Conservation (phyloP, 257 asterid species). For the Pogostemon cablin region DNA sequence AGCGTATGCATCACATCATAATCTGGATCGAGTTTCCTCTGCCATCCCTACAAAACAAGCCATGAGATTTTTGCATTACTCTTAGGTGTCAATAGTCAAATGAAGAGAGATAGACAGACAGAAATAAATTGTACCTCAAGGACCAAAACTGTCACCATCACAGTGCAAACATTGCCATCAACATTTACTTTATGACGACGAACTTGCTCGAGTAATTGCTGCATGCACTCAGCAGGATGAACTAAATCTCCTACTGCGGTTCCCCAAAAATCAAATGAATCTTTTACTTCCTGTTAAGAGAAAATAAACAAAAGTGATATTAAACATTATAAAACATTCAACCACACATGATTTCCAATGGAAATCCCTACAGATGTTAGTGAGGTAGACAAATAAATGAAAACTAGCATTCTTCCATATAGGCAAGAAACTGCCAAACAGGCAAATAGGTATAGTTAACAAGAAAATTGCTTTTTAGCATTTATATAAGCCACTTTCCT, state of each 20-base stretch:
- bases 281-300: slow-evolving; percentile 71
- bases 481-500: too few species aligned
- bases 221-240: slow-evolving; percentile 97
- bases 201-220: slow-evolving; percentile 82
- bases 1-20: slow-evolving; percentile 77
- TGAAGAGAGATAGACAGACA: not conserved
- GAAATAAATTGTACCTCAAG: slow-evolving; percentile 64
- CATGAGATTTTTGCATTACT: not conserved
- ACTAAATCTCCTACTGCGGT: slow-evolving; percentile 81
- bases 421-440: not conserved
- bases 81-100: slow-evolving; percentile 1
- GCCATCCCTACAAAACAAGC: slow-evolving; percentile 45
- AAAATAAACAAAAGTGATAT: slow-evolving; percentile 1
- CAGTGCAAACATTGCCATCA: slow-evolving; percentile 98
- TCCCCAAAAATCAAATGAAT: slow-evolving; percentile 91
- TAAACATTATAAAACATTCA: not conserved
- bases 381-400: not conserved
- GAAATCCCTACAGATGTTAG: not conserved
- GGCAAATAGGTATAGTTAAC: not conserved
- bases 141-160: slow-evolving; percentile 88
- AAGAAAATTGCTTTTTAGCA: not conserved
- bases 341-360: not conserved
- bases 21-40: slow-evolving; percentile 63
- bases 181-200: slow-evolving; percentile 86
- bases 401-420: not conserved